A percentile compares a stretch with the other conserved stretches of the same genome.
Conservation (phyloP, 495 filamentous ascomycete species). For the Baudoinia panamericana region DNA sequence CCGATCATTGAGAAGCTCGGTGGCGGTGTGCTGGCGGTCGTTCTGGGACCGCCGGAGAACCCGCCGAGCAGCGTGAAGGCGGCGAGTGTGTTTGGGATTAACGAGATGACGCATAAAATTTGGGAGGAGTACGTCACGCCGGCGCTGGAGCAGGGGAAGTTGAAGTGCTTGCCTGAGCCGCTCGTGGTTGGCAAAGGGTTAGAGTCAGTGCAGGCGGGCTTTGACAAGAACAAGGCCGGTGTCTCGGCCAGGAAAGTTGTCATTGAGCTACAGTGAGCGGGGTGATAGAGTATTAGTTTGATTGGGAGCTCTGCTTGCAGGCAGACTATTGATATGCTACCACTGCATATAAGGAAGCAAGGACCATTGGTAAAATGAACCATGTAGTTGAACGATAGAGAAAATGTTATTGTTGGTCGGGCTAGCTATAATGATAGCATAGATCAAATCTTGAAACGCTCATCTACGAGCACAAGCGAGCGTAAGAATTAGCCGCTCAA, state of each 20-base stretch:
- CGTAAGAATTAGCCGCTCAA: conserved; percentile 7
- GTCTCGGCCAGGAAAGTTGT: conserved; percentile 29
- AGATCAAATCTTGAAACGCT: too few relatives aligned
- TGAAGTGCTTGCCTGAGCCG: conserved; percentile 30
- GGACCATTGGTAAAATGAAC: too few relatives aligned
- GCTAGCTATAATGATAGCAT: too few relatives aligned
- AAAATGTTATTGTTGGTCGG: too few relatives aligned
- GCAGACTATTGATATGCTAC: too few relatives aligned
- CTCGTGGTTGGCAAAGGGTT: conserved; percentile 23
- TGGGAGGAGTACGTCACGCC: conserved; percentile 33
- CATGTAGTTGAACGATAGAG: too few relatives aligned
- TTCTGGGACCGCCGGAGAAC: conserved; percentile 20
- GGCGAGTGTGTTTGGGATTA: conserved; percentile 20
- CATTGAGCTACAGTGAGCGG: too few relatives aligned
- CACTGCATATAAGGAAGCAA: too few relatives aligned
- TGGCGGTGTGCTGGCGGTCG: conserved; percentile 18
- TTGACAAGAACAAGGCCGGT: conserved; percentile 26
- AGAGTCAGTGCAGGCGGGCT: conserved; percentile 24
- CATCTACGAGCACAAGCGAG: conserved; percentile 7
- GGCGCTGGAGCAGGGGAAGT: conserved; percentile 29
- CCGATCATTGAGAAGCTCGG: conserved; percentile 26
- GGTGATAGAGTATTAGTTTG: too few relatives aligned
- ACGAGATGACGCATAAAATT: conserved; percentile 22
- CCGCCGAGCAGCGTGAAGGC: conserved; percentile 14
- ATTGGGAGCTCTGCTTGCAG: too few relatives aligned